Percentiles rank a stretch among this genome's conserved stretches.
These are phyloP conservation scores for Trichoderma endophyticum DNA, from an alignment of 2,329 filamentous ascomycete genomes.

Conservation along the genomic window DNA sequence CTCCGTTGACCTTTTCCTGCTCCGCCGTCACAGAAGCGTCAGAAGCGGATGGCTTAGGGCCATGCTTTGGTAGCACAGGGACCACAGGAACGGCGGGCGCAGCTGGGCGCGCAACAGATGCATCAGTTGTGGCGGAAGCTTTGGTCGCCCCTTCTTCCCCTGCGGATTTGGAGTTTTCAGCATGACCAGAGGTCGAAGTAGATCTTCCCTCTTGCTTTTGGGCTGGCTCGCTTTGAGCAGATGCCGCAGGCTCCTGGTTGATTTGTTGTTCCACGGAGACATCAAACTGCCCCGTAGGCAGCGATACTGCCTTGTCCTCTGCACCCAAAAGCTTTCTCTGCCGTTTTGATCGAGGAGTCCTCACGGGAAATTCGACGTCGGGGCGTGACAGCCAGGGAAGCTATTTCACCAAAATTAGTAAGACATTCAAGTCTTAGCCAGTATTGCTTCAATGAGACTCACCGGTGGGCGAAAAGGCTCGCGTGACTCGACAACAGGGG, in stretches of 20 bases:
- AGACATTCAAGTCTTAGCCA: background rate
- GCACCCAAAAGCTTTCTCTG: slow-evolving; percentile 42
- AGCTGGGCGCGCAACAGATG: slow-evolving; percentile 30
- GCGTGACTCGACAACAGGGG: slow-evolving; percentile 21
- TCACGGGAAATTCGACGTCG: slow-evolving; percentile 48
- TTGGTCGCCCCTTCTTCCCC: slow-evolving; percentile 17
- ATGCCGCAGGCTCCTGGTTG: slow-evolving; percentile 21
- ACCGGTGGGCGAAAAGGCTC: slow-evolving; percentile 50
- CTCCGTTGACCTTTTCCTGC: slow-evolving; percentile 15
- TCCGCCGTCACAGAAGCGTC: background rate
- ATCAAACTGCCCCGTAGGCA: slow-evolving; percentile 41
- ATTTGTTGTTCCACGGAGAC: slow-evolving; percentile 29
- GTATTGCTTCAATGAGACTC: slow-evolving; percentile 31
- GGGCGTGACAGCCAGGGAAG: slow-evolving; percentile 57
- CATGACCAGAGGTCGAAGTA: background rate
- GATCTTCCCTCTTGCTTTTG: slow-evolving; percentile 1
- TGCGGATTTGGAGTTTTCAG: slow-evolving; percentile 22
- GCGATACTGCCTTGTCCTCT: slow-evolving; percentile 39
- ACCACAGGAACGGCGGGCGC: slow-evolving; percentile 44
- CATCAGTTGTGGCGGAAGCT: slow-evolving; percentile 27
- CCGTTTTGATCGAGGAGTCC: slow-evolving; percentile 36
- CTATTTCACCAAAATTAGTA: slow-evolving; percentile 32
- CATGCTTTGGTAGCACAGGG: slow-evolving; percentile 44
- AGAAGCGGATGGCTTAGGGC: slow-evolving; percentile 29
- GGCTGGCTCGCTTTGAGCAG: background rate